Percentiles rank a stretch among this genome's conserved stretches.
These are phyloP conservation scores for Solanum raphanifolium DNA, from an alignment of 257 asterid species.

Conservation along the genomic window DNA sequence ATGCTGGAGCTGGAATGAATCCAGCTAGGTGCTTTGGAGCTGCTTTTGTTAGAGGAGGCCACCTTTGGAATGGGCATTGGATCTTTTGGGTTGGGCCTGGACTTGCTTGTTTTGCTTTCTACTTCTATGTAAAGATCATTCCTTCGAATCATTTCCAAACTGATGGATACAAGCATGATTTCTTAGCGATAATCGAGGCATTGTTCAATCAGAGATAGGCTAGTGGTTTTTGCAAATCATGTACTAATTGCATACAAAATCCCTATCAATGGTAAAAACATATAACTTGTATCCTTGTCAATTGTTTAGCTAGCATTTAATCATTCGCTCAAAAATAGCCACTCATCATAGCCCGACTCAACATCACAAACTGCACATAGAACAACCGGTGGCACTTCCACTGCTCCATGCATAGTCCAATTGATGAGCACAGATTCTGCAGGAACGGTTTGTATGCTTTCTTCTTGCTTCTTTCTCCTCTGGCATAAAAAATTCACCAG, in stretches of 20 bases:
- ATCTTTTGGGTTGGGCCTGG: conserved; percentile 70
- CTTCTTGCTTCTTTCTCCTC: not conserved
- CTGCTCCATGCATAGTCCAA: not conserved
- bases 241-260: not conserved
- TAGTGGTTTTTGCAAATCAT: not conserved
- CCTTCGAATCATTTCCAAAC: conserved; percentile 46
- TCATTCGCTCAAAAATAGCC: not conserved
- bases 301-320: not conserved
- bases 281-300: not conserved
- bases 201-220: not conserved
- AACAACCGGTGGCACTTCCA: not conserved
- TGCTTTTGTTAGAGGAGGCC: conserved; percentile 67
- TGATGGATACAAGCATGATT: conserved; percentile 51
- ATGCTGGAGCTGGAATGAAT: conserved; percentile 69
- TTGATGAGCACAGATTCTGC: not conserved
- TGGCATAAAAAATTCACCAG: not conserved
- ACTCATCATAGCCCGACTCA: not conserved
- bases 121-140: conserved; percentile 53
- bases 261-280: not conserved
- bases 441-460: not conserved
- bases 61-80: conserved; percentile 75
- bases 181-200: conserved; percentile 31
- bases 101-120: conserved; percentile 44
- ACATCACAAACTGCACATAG: not conserved
- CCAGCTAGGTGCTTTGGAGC: conserved; percentile 81